Base-by-base conservation (phyloP, 2,329 filamentous ascomycete genomes). In the Aspergillus eucalypticola region DNA sequence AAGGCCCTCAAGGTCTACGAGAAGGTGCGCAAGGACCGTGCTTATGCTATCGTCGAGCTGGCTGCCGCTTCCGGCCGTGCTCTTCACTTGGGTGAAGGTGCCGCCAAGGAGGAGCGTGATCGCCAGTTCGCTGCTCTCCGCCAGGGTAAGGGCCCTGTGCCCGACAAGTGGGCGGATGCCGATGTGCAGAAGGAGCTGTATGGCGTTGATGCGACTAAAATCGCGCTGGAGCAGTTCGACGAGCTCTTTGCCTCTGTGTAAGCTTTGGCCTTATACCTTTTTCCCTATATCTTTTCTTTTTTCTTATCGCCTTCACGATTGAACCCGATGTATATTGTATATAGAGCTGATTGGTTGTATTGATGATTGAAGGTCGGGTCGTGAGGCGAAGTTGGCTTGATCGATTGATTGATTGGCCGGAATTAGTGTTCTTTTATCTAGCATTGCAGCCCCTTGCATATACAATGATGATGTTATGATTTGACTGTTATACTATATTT, bases 151-250 rank as follows among this genome's bases (percentile, higher is more conserved):
- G 80, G 81, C 1, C 80, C 78, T 19, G 76, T 76, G 8, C 76
- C 76, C 8, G 87, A 90, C 75, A 89, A 88, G 77, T 90, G 88
- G 88, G 86, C 86, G 3, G 88, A 88, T 72, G 86, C 86, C 8
- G 87, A 89, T 67, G 85, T 89, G 44, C 87, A 90, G 74, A 81
- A 83, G 73, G 83, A 84, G 81, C 84, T 89, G 61, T 89, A 89
- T 73, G 82, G 83, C 10, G 81, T 87, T 68, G 86, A 89, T 73
- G 87, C 86, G 68, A 79, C 84, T 53, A 75, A 79, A 67, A 82
- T 85, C 58, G 81, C 85, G 0, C 73, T 75, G 53, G 82, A 85
- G 46, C 75, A 76, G 48, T 67, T 67, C 53, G 60, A 64, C 19
- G 64, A 66, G 60, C 63, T 64, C 39, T 67, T 66, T 19, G 39